Conservation (phyloP, 1,139 yeast genomes). For the Yamadazyma mexicana region DNA sequence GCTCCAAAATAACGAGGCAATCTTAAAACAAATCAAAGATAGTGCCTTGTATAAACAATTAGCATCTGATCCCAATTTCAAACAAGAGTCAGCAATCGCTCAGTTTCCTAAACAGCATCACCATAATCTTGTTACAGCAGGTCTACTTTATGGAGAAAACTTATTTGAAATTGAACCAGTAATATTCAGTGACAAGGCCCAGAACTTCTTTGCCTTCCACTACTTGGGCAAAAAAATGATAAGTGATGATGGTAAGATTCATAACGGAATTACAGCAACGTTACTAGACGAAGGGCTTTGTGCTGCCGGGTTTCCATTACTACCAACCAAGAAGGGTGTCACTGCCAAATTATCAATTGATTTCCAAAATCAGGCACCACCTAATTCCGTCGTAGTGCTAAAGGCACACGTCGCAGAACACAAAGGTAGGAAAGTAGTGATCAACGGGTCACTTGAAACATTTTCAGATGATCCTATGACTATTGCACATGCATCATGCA, state of each 20-base stretch:
- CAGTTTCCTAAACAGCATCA: slow-evolving; percentile 63
- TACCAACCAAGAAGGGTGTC: slow-evolving; percentile 90
- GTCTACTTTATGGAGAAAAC: slow-evolving; percentile 61
- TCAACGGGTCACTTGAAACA: slow-evolving; percentile 62
- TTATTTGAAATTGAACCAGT: slow-evolving; percentile 70
- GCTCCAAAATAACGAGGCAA: slow-evolving; percentile 29
- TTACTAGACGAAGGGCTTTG: slow-evolving; percentile 85
- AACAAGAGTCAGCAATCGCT: slow-evolving; percentile 33
- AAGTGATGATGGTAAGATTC: slow-evolving; percentile 74
- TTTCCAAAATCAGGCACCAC: slow-evolving; percentile 65
- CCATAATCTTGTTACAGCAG: slow-evolving; percentile 63
- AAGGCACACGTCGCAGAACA: slow-evolving; percentile 64
- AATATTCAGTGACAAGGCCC: slow-evolving; percentile 48
- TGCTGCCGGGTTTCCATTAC: slow-evolving; percentile 76
- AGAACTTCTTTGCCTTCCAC: slow-evolving; percentile 59
- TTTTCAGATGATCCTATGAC: slow-evolving; percentile 30
- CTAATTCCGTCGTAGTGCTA: slow-evolving; percentile 65
- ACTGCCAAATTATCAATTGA: slow-evolving; percentile 76
- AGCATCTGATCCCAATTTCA: slow-evolving; percentile 24
- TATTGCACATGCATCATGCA: slow-evolving; percentile 60
- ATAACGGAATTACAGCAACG: slow-evolving; percentile 85
- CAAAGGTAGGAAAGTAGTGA: slow-evolving; percentile 80
- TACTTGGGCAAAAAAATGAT: slow-evolving; percentile 69
- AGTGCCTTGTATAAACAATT: slow-evolving; percentile 34
- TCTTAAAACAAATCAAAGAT: slow-evolving; percentile 31